These are phyloP conservation scores for Coleophoma cylindrospora DNA, from an alignment of 2,329 filamentous ascomycete species.

Conservation along the genomic window DNA sequence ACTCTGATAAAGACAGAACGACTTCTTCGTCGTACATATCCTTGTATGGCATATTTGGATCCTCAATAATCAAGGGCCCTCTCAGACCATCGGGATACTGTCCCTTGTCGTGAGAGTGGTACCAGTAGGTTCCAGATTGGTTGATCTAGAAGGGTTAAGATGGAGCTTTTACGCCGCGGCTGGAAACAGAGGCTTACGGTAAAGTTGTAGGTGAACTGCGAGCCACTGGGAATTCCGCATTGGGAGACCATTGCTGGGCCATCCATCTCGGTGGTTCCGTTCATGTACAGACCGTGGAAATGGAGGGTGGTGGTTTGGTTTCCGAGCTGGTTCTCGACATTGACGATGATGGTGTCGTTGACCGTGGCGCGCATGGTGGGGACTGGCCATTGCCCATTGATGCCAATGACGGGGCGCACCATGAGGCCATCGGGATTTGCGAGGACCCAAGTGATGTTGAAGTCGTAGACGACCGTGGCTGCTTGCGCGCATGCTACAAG, in stretches of 20 bases:
- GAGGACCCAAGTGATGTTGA: slow-evolving; percentile 66
- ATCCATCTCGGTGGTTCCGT: slow-evolving; percentile 64
- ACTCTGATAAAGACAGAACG: slow-evolving; percentile 53
- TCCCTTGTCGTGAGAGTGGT: slow-evolving; percentile 51
- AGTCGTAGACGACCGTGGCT: slow-evolving; percentile 53
- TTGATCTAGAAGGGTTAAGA: slow-evolving; percentile 31
- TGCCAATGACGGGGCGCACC: slow-evolving; percentile 64
- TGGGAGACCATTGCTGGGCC: slow-evolving; percentile 60
- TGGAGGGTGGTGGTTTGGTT: slow-evolving; percentile 60
- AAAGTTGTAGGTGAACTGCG: slow-evolving; percentile 62
- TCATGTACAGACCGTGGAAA: slow-evolving; percentile 68
- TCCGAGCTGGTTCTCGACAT: slow-evolving; percentile 31
- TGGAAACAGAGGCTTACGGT: slow-evolving; percentile 36
- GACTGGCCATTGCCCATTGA: slow-evolving; percentile 73
- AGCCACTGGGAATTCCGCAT: slow-evolving; percentile 57
- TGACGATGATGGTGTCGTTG: slow-evolving; percentile 47
- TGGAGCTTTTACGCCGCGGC: neutral
- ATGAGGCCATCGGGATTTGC: slow-evolving; percentile 66
- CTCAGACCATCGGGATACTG: slow-evolving; percentile 57
- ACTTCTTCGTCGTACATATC: slow-evolving; percentile 46
- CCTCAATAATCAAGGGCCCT: slow-evolving; percentile 49
- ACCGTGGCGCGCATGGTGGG: slow-evolving; percentile 58
- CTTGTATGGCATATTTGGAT: slow-evolving; percentile 42
- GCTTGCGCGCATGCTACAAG: slow-evolving; percentile 27
- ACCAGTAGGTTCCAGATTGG: slow-evolving; percentile 76